A percentile compares a stretch with the other conserved stretches of the same genome.
phyloP scores from a whole-genome alignment of 352 stramenopile species.

The Phytopythium oedochilum region DNA sequence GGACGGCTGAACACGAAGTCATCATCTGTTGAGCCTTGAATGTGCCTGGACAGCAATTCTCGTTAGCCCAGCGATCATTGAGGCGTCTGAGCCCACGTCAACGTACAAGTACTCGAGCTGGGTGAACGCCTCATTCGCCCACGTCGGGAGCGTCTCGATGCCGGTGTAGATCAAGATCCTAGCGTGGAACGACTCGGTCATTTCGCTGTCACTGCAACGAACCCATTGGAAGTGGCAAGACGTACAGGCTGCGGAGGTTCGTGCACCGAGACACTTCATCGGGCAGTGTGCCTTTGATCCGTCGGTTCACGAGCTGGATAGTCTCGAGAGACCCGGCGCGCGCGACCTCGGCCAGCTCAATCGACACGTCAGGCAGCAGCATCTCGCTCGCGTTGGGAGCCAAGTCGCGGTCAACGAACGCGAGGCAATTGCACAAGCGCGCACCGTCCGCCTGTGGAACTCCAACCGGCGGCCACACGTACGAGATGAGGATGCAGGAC shows the following conservation, averaged over 20 bases:
- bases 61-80: not conserved
- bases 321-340: slow-evolving; percentile 15
- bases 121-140: slow-evolving; percentile 14
- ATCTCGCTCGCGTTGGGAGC: slow-evolving; percentile 9
- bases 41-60: slow-evolving; percentile 9
- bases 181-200: not conserved
- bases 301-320: slow-evolving; percentile 22
- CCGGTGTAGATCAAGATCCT: slow-evolving; percentile 28
- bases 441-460: slow-evolving; percentile 9
- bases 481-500: slow-evolving; percentile 1
- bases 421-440: slow-evolving; percentile 12
- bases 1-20: not conserved
- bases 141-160: slow-evolving; percentile 17
- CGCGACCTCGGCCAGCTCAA: slow-evolving; percentile 12
- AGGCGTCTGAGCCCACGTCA: not conserved
- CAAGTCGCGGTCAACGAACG: slow-evolving; percentile 24
- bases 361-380: slow-evolving; percentile 14
- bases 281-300: slow-evolving; percentile 18
- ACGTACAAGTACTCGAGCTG: slow-evolving; percentile 36
- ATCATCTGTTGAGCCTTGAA: slow-evolving; percentile 16
- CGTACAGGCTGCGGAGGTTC: slow-evolving; percentile 24
- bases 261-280: slow-evolving; percentile 12
- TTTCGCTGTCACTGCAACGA: not conserved
- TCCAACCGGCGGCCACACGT: not conserved
- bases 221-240: not conserved